Conservation (phyloP, 306 rosid species). For the Cicer bijugum region DNA sequence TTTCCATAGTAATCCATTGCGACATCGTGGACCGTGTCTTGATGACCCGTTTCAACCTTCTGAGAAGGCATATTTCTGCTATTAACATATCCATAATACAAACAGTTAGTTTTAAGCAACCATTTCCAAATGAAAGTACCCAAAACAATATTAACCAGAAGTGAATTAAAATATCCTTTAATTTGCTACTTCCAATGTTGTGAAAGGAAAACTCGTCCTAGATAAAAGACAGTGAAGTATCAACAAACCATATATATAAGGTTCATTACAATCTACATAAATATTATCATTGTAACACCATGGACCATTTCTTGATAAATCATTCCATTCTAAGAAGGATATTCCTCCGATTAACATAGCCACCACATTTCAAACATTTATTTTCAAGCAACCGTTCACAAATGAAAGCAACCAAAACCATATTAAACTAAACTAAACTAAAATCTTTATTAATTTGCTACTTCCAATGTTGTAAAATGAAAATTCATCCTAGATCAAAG, state of each 20-base stretch:
- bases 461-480: slow-evolving; percentile 4
- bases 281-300: slow-evolving; percentile 62
- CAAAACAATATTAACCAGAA: neutral
- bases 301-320: slow-evolving; percentile 79
- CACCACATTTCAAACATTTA: slow-evolving; percentile 13
- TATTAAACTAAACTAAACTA: neutral
- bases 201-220: slow-evolving; percentile 1
- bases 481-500: slow-evolving; percentile 3
- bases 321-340: slow-evolving; percentile 76
- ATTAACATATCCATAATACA: slow-evolving; percentile 24
- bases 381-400: slow-evolving; percentile 8
- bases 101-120: slow-evolving; percentile 30
- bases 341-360: slow-evolving; percentile 43
- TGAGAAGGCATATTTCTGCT: slow-evolving; percentile 68
- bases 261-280: slow-evolving; percentile 12
- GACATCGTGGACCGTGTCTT: slow-evolving; percentile 74
- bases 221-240: slow-evolving; percentile 1
- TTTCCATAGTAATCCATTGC: slow-evolving; percentile 87
- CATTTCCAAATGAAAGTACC: slow-evolving; percentile 17
- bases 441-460: neutral
- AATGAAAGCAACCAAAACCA: slow-evolving; percentile 16
- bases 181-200: slow-evolving; percentile 8
- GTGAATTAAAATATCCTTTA: neutral
- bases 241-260: slow-evolving; percentile 19
- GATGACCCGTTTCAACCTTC: slow-evolving; percentile 85